Evolutionary conservation across 257 asterid species (phyloP).

Genomic region (Solanum bulbocastanum): DNA sequence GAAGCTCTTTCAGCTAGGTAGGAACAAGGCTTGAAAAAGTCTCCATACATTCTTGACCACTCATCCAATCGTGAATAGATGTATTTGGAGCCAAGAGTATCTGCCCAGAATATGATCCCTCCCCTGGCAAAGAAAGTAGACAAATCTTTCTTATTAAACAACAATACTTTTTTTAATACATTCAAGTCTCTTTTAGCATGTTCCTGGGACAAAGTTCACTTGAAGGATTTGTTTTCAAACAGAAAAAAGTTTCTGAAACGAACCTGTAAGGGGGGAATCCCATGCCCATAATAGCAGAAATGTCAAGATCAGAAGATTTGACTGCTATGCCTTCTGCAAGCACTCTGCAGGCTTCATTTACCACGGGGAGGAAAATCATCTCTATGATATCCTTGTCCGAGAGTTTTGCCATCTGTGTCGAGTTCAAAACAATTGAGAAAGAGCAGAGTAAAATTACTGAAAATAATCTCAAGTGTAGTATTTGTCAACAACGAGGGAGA

Average conservation of each 20-base stretch:
- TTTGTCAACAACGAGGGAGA: not conserved
- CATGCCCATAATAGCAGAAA: slow-evolving; percentile 96
- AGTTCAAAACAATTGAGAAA: not conserved
- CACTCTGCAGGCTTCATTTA: slow-evolving; percentile 95
- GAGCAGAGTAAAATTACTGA: not conserved
- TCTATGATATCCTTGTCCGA: slow-evolving; percentile 85
- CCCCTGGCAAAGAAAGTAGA: slow-evolving; percentile 40
- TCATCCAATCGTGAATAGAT: slow-evolving; percentile 75
- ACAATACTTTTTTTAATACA: not conserved
- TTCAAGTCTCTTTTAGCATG: not conserved
- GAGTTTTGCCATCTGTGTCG: slow-evolving; percentile 46
- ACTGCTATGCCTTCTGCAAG: slow-evolving; percentile 92
- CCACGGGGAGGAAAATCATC: slow-evolving; percentile 97
- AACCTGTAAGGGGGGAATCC: slow-evolving; percentile 98
- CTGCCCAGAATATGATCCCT: slow-evolving; percentile 94
- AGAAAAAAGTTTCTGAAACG: not conserved
- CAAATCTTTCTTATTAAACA: not conserved
- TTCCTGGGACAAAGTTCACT: not conserved
- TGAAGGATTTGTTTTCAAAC: not conserved
- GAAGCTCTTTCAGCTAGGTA: slow-evolving; percentile 83
- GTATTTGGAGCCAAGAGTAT: slow-evolving; percentile 74
- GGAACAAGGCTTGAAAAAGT: slow-evolving; percentile 86
- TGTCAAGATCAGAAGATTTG: slow-evolving; percentile 91
- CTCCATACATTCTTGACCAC: slow-evolving; percentile 69
- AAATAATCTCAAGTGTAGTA: not conserved